Percentiles rank a stretch among this genome's conserved stretches.
Conservation (phyloP, 2,329 filamentous ascomycete species). For the Hymenoscyphus fructigenus region DNA sequence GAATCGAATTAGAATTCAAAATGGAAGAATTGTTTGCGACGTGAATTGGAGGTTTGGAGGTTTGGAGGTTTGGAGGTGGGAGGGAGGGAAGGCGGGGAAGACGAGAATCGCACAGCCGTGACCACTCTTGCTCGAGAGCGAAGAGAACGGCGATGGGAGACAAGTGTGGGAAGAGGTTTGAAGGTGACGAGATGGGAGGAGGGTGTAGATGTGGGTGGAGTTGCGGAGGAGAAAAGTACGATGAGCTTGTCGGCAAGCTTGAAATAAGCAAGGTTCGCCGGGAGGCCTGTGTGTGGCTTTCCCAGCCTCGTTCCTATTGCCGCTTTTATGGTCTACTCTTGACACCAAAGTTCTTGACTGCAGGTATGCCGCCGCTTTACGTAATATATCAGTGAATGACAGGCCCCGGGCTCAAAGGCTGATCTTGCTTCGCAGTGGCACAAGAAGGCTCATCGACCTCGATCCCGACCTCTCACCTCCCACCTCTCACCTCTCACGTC, state of each 20-base stretch:
- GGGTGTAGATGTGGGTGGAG: constrained; percentile 7
- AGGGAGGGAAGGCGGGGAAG: constrained; percentile 12
- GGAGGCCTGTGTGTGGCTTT: no score
- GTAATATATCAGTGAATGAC: no score
- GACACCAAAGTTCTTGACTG: no score
- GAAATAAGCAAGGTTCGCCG: no score
- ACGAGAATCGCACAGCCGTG: constrained; percentile 9
- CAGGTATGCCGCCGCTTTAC: no score
- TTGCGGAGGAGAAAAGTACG: constrained; percentile 1
- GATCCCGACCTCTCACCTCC: not conserved
- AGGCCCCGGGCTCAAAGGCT: not conserved
- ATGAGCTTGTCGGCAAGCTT: not conserved
- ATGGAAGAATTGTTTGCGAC: constrained; percentile 6
- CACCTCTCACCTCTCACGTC: not conserved
- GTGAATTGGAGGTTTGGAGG: constrained; percentile 12
- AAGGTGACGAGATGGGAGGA: constrained; percentile 6
- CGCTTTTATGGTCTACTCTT: no score
- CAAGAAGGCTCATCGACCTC: not conserved
- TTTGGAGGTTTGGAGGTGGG: not conserved
- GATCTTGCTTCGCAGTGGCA: not conserved
- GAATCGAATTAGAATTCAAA: constrained; percentile 27
- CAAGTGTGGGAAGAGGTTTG: constrained; percentile 6
- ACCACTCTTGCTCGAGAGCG: constrained; percentile 18
- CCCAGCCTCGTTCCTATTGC: no score
- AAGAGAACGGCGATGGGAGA: constrained; percentile 12